Base-by-base conservation (phyloP, 805 yeast species). In the Suhomyces sp. region DNA sequence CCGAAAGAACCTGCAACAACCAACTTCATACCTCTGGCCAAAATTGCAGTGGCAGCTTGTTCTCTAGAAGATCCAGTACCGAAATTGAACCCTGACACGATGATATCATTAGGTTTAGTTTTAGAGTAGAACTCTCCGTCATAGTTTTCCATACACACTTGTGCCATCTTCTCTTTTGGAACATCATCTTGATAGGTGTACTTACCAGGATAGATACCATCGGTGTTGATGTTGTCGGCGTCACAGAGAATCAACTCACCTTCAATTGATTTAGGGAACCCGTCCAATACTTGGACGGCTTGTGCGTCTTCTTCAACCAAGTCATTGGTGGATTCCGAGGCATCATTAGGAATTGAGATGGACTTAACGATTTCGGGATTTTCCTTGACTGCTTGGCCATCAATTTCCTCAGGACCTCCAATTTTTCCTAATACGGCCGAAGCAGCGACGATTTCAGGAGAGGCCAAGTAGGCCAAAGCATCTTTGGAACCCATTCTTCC, bases 41-140 rank as follows among this genome's bases (percentile, higher is more conserved):
- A 79, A 54, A 94, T 87, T 22, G 96, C 92, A n/a, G 99, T 94
- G 33, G 99, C 99, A 3, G 99, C 99, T 76, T 94, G 99, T 70
- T 94, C 99, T 74, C 99, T 85, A 24, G 97, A 90, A 7, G 97
- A 92, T 46, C 99, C 99, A 9, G 99, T 94, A 62, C 99, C 99
- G 68, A 94, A 94, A 70, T 94, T 94, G 79, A 76, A 94, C 15
- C 99, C 99, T 52, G 92, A 84, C 46, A 94, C 83, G 52, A 94
- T 82, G 61, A 94, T 91, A 70, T 94, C 99, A 47, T 93, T 90
- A 4, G 96, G 82, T 57, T 84, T 77, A 29, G 96, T 88, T 77
- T 90, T 92, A 29, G 72, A 57, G 53, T 88, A 86, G 71, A 94
- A 94, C 59, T 92, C 96, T 12, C 89, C 68, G 71, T 94, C 99